A percentile compares a stretch with the other conserved stretches of the same genome.
Evolutionary conservation across 768 basidiomycete genomes (phyloP).

Genomic region (Mycena rebaudengoi): DNA sequence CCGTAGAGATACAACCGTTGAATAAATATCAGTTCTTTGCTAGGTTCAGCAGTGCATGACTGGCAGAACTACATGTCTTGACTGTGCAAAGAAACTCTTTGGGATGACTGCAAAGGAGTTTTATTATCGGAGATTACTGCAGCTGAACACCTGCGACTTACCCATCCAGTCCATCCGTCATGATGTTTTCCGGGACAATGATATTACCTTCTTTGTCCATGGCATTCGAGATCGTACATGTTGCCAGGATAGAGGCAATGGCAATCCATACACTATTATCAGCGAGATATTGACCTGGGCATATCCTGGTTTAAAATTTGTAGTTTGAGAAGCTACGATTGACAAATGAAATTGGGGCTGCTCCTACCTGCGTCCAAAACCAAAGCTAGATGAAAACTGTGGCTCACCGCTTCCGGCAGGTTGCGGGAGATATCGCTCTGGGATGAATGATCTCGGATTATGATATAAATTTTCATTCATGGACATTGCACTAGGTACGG

Average conservation of each 20-base stretch:
- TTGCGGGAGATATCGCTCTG: conserved; percentile 34
- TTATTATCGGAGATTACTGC: too few species aligned
- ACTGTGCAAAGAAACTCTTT: too few species aligned
- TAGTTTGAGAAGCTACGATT: background rate
- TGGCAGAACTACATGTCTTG: too few species aligned
- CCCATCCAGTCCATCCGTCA: conserved; percentile 40
- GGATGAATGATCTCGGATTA: conserved; percentile 35
- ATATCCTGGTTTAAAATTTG: too few species aligned
- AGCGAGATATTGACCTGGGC: conserved; percentile 53
- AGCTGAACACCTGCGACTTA: too few species aligned
- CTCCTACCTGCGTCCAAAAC: conserved; percentile 38
- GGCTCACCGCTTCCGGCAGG: conserved; percentile 34
- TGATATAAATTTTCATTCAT: conserved; percentile 34
- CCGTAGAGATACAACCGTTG: too few species aligned
- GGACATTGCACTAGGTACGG: conserved; percentile 33
- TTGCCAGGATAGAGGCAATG: conserved; percentile 37
- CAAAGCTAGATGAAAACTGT: conserved; percentile 31
- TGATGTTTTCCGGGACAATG: conserved; percentile 43
- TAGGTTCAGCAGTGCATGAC: too few species aligned
- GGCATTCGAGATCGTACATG: conserved; percentile 34
- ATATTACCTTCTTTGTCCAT: conserved; percentile 22
- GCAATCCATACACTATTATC: conserved; percentile 48
- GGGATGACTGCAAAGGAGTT: too few species aligned
- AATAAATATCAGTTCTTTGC: too few species aligned
- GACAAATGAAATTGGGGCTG: background rate